Evolutionary conservation across 2,329 filamentous ascomycete genomes (phyloP).

Genomic region (Davidsoniella australis): DNA sequence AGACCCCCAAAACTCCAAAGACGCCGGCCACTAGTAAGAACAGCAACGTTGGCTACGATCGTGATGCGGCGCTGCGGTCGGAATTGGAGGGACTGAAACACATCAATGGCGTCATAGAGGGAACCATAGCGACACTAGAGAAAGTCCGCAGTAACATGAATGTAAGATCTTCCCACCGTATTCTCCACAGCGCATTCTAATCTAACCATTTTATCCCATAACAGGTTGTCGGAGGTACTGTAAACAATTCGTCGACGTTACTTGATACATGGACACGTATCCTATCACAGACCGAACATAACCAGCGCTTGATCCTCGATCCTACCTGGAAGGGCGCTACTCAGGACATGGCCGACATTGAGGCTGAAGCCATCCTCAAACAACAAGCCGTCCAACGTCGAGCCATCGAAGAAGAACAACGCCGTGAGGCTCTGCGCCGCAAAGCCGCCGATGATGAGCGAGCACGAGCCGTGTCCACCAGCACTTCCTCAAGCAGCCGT

Average conservation of each 20-base stretch:
- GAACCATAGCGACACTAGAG: conserved; percentile 53
- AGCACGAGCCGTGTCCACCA: conserved; percentile 17
- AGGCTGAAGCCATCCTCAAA: conserved; percentile 57
- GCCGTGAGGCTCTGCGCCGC: conserved; percentile 51
- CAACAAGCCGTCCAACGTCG: conserved; percentile 64
- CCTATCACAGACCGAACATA: conserved; percentile 92
- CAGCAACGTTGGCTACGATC: conserved; percentile 18
- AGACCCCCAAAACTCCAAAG: conserved; percentile 28
- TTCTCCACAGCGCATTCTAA: neutral
- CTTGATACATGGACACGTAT: conserved; percentile 94
- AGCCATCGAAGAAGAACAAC: conserved; percentile 60
- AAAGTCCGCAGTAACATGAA: conserved; percentile 63
- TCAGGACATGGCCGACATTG: conserved; percentile 71
- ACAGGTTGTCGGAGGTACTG: conserved; percentile 69
- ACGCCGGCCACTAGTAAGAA: conserved; percentile 14
- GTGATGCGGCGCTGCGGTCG: conserved; percentile 52
- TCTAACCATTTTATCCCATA: neutral
- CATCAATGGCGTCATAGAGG: conserved; percentile 78
- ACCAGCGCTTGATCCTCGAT: conserved; percentile 78
- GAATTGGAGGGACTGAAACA: conserved; percentile 72
- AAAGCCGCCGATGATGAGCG: conserved; percentile 45
- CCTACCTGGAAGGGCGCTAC: conserved; percentile 79
- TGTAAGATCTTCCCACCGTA: conserved; percentile 25
- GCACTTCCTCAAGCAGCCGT: conserved; percentile 17
- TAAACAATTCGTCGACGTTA: conserved; percentile 71